These are phyloP conservation scores for Naganishia onofrii DNA, from an alignment of 768 basidiomycete genomes.

Conservation along the genomic window DNA sequence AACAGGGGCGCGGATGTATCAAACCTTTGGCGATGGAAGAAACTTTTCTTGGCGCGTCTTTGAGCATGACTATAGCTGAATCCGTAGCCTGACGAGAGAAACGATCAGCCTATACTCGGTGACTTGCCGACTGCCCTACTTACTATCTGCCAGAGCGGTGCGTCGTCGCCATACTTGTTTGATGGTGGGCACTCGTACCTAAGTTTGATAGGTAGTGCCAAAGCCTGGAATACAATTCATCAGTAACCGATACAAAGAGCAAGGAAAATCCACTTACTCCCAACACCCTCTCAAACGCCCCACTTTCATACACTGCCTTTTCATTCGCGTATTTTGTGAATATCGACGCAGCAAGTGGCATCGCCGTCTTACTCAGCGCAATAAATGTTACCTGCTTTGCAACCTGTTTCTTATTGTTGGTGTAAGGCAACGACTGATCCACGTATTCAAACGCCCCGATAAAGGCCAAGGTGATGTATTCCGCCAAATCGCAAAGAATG, in stretches of 20 bases:
- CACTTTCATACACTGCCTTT: constrained; percentile 68
- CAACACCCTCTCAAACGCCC: constrained; percentile 77
- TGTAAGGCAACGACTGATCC: constrained; percentile 21
- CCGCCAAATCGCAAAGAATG: constrained; percentile 76
- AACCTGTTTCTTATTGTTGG: constrained; percentile 54
- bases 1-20: too few species aligned
- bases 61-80: not conserved
- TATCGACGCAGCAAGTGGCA: constrained; percentile 78
- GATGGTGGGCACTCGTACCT: constrained; percentile 92
- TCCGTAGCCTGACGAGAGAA: not conserved
- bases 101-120: not conserved
- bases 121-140: not conserved
- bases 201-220: constrained; percentile 84
- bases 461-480: constrained; percentile 83
- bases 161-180: constrained; percentile 80
- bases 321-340: constrained; percentile 60
- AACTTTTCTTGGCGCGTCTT: not conserved
- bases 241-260: not conserved
- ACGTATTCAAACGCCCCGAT: constrained; percentile 55
- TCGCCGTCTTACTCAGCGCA: constrained; percentile 78
- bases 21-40: constrained; percentile 17
- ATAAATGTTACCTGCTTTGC: constrained; percentile 80
- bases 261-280: constrained; percentile 58
- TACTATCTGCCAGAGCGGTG: constrained; percentile 91
- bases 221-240: constrained; percentile 59